Evolutionary conservation across 352 stramenopile species (phyloP), one percentile per base, ranked within the genome.

Genomic region (Pythium monospermum): DNA sequence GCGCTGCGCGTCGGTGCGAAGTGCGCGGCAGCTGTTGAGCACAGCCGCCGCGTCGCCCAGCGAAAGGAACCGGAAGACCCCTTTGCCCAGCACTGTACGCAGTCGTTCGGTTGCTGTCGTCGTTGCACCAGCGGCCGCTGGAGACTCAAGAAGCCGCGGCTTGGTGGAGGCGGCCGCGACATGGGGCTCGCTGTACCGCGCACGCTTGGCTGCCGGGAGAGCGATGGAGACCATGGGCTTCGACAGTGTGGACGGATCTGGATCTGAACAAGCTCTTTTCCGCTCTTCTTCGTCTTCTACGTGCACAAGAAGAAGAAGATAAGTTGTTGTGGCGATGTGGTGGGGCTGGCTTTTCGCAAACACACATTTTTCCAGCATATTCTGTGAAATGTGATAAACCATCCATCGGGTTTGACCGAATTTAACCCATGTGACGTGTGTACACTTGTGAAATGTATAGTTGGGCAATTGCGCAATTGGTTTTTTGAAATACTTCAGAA

Each of bases 391-490:
- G n/a, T n/a, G n/a, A n/a, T n/a, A n/a, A 22, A 41, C 21, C n/a
- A 41, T n/a, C 36, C 16, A 5, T 19, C 4, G 35, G 23, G 23
- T 23, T 16, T 16, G 16, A 10, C 16, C 8, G 16, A 41, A 12
- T 19, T 18, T 37, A 22, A 4, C 33, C 32, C 33, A 4, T 59
- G 52, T 16, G 52, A 59, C 52, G 36, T 47, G 52, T 42, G 52
- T 3, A 41, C 4, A 43, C 44, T 48, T 35, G 43, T 13, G n/a
- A 0, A 23, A 43, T 59, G 52, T 59, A 59, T 53, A 21, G 0
- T n/a, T n/a, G 15, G 11, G 37, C 42, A 48, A 59, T 59, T 59
- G 52, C 52, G 52, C 52, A 59, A 59, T 52, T 53, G 43, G 28
- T 7, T 44, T 18, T 16, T 3, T 11, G 15, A 4, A 21, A 15